Evolutionary conservation across 2,329 filamentous ascomycete genomes (phyloP), one percentile per base, ranked within the genome.

Genomic region (Hirsutella rhossiliensis): DNA sequence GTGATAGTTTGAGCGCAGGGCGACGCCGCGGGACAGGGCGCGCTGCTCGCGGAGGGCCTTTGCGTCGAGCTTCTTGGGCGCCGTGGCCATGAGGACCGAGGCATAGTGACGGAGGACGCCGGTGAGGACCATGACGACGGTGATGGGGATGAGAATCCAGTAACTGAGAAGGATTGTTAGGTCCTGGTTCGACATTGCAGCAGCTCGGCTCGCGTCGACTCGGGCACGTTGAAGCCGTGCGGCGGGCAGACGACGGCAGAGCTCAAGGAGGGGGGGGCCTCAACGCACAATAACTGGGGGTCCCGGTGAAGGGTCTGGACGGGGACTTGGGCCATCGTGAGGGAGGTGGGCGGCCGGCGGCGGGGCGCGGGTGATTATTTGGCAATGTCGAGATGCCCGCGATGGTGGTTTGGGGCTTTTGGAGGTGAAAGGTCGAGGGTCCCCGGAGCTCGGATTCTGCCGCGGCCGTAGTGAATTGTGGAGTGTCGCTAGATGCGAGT

Each of bases 81-180:
- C 71, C 1, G 78, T 78, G 56, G 87, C 80, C 68, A 98, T 86
- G 46, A 98, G 77, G n/a, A 94, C 83, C 47, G 86, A 87, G 43
- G 87, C 89, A 64, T 97, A 98, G 71, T 98, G 92, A 53, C 92
- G 89, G 46, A 98, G 81, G 45, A 98, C 81, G 57, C 92, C 92
- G 15, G 92, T 98, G 50, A 98, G 69, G 52, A 98, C 82, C 94
- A 98, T 98, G 61, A 98, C 92, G 56, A 95, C 75, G 40, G 90
- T 95, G 64, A 98, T 98, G 49, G 92, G 92, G 50, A 96, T 82
- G 48, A 98, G 75, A 66, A 98, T 98, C 92, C 92, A 98, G 75
- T 96, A 97, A 70, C 92, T 98, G 57, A 44, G 47, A 11, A 11
- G n/a, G 5, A n/a, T n/a, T 4, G 7, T 23, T 13, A 11, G 12